Evolutionary conservation across 495 filamentous ascomycete species (phyloP).

Genomic region (Daldinia loculata): DNA sequence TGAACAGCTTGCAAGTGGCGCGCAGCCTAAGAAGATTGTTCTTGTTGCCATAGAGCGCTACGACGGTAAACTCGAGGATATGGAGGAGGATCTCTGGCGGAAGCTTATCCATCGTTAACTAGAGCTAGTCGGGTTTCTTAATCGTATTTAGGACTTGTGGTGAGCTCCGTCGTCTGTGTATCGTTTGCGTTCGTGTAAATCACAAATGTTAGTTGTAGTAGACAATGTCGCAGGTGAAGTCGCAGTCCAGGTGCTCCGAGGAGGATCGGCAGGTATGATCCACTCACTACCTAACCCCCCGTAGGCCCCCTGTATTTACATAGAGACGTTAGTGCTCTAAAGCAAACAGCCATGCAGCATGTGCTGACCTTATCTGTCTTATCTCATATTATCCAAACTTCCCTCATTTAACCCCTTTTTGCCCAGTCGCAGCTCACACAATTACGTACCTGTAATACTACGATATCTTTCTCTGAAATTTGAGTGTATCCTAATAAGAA

Average conservation of each 20-base stretch:
- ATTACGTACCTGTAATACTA: slow-evolving; percentile 1
- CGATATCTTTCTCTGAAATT: not conserved
- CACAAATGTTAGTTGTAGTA: not conserved
- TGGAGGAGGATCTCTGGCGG: slow-evolving; percentile 27
- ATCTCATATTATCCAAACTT: not conserved
- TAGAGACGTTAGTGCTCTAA: not conserved
- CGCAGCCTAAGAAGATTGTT: slow-evolving; percentile 37
- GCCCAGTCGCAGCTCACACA: not conserved
- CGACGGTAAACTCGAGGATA: slow-evolving; percentile 29
- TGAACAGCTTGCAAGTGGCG: slow-evolving; percentile 40
- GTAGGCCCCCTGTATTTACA: not conserved
- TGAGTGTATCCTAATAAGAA: not conserved
- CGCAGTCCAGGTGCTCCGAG: not conserved
- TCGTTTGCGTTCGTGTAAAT: not conserved
- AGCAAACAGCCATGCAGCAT: not conserved
- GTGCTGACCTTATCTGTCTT: no score
- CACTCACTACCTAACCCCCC: not conserved
- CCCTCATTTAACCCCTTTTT: not conserved
- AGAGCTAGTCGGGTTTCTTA: not conserved
- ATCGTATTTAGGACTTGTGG: not conserved
- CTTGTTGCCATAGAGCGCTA: slow-evolving; percentile 24
- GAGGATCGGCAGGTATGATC: not conserved
- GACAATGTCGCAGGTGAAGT: not conserved
- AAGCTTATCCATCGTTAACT: slow-evolving; percentile 19
- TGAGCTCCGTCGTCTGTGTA: not conserved